These are phyloP conservation scores for Lactarius indigo DNA, from an alignment of 768 basidiomycete genomes.

Conservation along the genomic window DNA sequence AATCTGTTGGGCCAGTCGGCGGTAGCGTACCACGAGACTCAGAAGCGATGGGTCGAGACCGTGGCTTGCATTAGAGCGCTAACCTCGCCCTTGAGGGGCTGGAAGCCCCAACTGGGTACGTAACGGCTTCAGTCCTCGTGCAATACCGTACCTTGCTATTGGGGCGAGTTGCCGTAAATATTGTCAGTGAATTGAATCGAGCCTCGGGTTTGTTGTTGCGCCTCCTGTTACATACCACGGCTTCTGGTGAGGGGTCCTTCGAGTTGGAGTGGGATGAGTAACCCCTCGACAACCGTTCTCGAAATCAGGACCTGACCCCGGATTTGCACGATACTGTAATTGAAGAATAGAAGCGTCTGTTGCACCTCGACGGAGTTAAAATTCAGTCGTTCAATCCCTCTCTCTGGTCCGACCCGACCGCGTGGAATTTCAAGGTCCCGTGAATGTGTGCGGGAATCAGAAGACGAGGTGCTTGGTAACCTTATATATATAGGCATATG, in stretches of 20 bases:
- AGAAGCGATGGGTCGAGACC: too few species aligned
- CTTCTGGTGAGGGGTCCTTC: not conserved
- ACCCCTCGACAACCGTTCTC: not conserved
- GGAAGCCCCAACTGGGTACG: too few species aligned
- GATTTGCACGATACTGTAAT: conserved; percentile 1
- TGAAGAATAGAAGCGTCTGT: not conserved
- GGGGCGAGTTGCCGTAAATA: too few species aligned
- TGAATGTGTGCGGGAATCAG: conserved; percentile 6
- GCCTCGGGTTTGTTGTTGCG: not conserved
- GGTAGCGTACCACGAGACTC: too few species aligned
- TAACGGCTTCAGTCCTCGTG: too few species aligned
- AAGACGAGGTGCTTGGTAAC: conserved; percentile 1
- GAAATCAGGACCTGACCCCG: conserved; percentile 1
- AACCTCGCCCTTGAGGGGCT: too few species aligned
- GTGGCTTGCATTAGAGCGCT: too few species aligned
- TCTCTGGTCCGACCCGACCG: conserved; percentile 2
- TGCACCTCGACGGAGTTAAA: not conserved
- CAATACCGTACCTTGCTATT: too few species aligned
- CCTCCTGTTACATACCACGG: not conserved
- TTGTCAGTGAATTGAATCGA: too few species aligned
- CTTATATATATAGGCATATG: not conserved
- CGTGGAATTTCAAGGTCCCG: not conserved
- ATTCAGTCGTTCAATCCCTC: not conserved
- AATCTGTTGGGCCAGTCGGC: too few species aligned
- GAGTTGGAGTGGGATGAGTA: too few species aligned